phyloP scores from a whole-genome alignment of 495 filamentous ascomycete species.

The Aspergillus affinis region DNA sequence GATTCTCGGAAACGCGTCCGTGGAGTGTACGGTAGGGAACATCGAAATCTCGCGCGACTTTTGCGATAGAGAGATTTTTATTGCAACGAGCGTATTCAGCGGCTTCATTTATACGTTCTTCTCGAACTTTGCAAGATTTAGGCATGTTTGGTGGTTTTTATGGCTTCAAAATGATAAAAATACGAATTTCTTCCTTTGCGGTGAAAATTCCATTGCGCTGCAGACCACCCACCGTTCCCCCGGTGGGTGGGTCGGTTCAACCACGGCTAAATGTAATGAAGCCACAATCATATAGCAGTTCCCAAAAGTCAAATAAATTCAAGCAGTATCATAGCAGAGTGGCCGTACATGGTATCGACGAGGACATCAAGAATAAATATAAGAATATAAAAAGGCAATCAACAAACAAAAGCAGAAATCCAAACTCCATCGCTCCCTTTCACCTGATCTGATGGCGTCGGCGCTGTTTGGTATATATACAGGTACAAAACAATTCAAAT shows the following conservation, averaged over 20 bases:
- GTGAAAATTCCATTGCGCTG: conserved; percentile 7
- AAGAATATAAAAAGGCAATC: not conserved
- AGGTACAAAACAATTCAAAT: conserved; percentile 1
- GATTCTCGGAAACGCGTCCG: not conserved
- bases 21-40: not conserved
- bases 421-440: conserved; percentile 5
- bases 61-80: conserved; percentile 6
- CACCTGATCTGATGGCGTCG: not conserved
- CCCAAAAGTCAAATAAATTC: not conserved
- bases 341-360: not conserved
- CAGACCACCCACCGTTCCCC: conserved; percentile 6
- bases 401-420: not conserved
- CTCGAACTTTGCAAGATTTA: not conserved
- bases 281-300: too few relatives aligned
- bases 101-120: not conserved
- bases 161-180: not conserved
- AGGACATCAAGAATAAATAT: not conserved
- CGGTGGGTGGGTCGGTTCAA: too few relatives aligned
- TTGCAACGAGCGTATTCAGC: not conserved
- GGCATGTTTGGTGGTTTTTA: not conserved
- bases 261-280: too few relatives aligned
- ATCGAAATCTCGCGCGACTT: not conserved
- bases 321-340: not conserved
- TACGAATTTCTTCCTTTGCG: not conserved
- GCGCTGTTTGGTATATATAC: conserved; percentile 9